A percentile compares a stretch with the other conserved stretches of the same genome.
Conservation (phyloP, 2,329 filamentous ascomycete species). For the Pestalotiopsis sp. region DNA sequence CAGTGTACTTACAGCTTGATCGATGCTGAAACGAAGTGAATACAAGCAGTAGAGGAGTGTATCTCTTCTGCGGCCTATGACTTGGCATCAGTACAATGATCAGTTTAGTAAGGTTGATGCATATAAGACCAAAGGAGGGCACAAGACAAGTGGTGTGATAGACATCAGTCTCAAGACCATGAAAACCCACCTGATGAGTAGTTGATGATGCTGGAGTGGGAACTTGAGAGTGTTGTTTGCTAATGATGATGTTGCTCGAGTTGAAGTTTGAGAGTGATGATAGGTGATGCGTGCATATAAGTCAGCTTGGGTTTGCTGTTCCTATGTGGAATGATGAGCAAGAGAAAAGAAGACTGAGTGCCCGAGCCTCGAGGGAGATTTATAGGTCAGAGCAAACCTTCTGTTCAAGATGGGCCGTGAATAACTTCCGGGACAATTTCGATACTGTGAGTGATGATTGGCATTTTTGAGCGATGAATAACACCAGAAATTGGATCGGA, state of each 20-base stretch:
- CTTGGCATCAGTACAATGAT: background rate
- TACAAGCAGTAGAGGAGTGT: background rate
- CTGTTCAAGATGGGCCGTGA: too few species aligned
- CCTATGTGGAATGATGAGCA: too few species aligned
- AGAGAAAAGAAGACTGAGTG: too few species aligned
- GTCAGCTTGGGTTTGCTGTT: background rate
- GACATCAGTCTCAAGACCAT: background rate
- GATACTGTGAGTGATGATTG: too few species aligned
- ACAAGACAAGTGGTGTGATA: background rate
- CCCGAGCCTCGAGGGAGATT: too few species aligned
- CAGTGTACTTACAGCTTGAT: background rate
- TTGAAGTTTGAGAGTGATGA: too few species aligned
- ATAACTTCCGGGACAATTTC: too few species aligned
- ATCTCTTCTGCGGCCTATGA: background rate
- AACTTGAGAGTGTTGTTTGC: background rate
- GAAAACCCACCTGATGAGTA: background rate
- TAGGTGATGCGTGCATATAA: background rate
- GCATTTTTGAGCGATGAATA: too few species aligned
- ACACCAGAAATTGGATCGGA: too few species aligned
- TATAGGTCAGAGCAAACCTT: too few species aligned
- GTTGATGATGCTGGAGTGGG: background rate
- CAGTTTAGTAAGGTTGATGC: background rate
- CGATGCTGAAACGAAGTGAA: background rate
- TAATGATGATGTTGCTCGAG: background rate
- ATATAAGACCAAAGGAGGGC: background rate